phyloP scores from a whole-genome alignment of 1,139 yeast species.

The Hanseniaspora gamundiae region DNA sequence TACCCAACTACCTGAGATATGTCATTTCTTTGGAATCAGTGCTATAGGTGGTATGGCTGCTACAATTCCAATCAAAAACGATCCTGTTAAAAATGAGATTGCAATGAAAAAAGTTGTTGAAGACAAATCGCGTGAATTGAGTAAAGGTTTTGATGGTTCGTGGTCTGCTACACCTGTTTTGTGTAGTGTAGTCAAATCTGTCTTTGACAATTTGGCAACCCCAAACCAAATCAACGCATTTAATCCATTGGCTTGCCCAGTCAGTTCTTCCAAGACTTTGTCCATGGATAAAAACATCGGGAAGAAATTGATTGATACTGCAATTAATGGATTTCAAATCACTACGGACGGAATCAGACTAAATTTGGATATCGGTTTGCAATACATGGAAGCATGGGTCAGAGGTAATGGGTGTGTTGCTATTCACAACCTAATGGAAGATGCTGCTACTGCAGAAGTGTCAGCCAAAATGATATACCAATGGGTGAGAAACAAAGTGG shows the following conservation, averaged over 20 bases:
- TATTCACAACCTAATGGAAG: conserved; percentile 76
- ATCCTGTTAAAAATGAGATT: conserved; percentile 42
- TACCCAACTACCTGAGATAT: conserved; percentile 48
- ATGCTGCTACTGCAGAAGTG: conserved; percentile 81
- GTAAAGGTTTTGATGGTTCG: conserved; percentile 73
- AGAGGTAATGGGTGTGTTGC: conserved; percentile 79
- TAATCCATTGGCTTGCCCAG: conserved; percentile 10
- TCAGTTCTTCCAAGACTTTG: background rate
- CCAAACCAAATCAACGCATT: conserved; percentile 56
- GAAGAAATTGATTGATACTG: conserved; percentile 52
- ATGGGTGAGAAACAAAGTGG: conserved; percentile 67
- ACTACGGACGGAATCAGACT: conserved; percentile 61
- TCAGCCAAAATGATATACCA: conserved; percentile 73
- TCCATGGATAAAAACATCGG: conserved; percentile 29
- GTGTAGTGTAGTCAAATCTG: conserved; percentile 62
- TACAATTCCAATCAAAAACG: conserved; percentile 64
- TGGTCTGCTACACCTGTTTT: conserved; percentile 86
- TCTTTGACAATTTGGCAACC: conserved; percentile 70
- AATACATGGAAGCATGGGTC: conserved; percentile 78
- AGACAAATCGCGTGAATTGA: conserved; percentile 62
- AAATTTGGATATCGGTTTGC: conserved; percentile 61
- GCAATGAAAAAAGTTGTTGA: conserved; percentile 57
- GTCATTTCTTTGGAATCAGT: conserved; percentile 62
- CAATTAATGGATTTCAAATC: conserved; percentile 44
- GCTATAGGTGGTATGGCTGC: conserved; percentile 87